Evolutionary conservation across 371 early-diverging fungal genomes (phyloP).

Genomic region (Encephalitozoon cuniculi): DNA sequence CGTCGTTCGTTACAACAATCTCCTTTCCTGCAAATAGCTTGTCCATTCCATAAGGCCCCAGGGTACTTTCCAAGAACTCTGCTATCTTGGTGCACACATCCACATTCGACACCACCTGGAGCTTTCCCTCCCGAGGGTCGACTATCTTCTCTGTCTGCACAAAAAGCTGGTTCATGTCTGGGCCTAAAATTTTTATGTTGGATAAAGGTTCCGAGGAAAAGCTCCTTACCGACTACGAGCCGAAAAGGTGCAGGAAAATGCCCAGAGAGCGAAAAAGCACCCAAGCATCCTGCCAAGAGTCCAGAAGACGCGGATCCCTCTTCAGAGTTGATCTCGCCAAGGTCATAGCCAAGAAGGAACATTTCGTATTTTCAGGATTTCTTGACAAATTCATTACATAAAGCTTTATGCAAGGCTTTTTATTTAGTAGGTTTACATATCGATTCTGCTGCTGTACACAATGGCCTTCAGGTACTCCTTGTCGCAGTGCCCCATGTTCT

Average conservation of each 20-base stretch:
- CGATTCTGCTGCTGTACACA: neutral
- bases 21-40: constrained; percentile 91
- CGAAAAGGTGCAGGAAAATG: neutral
- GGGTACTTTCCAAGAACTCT: constrained; percentile 85
- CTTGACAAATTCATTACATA: constrained; percentile 3
- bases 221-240: neutral
- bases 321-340: neutral
- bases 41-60: constrained; percentile 98
- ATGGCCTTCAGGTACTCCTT: neutral
- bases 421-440: neutral
- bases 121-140: constrained; percentile 92
- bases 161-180: constrained; percentile 27
- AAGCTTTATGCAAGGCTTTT: neutral
- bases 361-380: constrained; percentile 17
- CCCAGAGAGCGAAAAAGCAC: neutral
- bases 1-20: constrained; percentile 97
- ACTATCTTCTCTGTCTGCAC: constrained; percentile 73
- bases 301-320: neutral
- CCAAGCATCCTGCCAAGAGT: neutral
- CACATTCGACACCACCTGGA: constrained; percentile 92
- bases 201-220: neutral
- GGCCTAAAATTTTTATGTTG: constrained; percentile 19
- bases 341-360: neutral
- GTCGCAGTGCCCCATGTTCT: neutral
- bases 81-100: constrained; percentile 84